Base-by-base conservation (phyloP, 2,329 filamentous ascomycete genomes). In the Fusarium poae region DNA sequence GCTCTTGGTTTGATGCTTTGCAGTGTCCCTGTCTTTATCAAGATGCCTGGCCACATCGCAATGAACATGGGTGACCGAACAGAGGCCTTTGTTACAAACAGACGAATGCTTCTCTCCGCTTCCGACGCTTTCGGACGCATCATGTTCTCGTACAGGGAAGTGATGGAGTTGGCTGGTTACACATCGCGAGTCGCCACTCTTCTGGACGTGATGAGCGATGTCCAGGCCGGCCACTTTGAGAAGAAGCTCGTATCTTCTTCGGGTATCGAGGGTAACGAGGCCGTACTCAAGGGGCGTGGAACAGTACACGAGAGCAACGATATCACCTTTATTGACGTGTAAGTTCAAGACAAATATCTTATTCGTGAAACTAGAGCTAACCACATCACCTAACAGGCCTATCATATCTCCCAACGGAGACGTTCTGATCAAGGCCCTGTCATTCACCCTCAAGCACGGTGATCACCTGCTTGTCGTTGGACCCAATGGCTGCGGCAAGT, bases 341-440 rank as follows among this genome's bases (percentile, higher is more conserved):
- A 83, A 78, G 85, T 83, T 5, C 15, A 39, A 11, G 10, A 11
- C 34, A 12, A 40, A 18, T 16, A 29, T 6, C 18, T 21, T 21
- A 7, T 57, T 51, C 16, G 18, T 15, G 18, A 30, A 27, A 40
- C 5, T 21, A 3, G 13, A 18, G 6, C 72, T 77, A 56, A 76
- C 65, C 44, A 16, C 30, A 29, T 35, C n/a, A 13, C 21, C 21
- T 6, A 37, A 21, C 54, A 87, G 85, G 1, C 96, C 96, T 25
- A 98, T 99, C 74, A 94, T 99, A 71, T 97, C 94, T 1, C 96
- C 96, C 7, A 98, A 97, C 76, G 96, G 96, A 50, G 96, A 98
- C 74, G 92, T 99, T 15, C 87, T 99, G 5, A 90, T 98, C 55
- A 90, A 88, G 63, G 90, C 91, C 21, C 85, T 99, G 6, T 96